Evolutionary conservation across 164 flowering plant species (phyloP), one percentile per base, ranked within the genome.

Genomic region (Piper longum): DNA sequence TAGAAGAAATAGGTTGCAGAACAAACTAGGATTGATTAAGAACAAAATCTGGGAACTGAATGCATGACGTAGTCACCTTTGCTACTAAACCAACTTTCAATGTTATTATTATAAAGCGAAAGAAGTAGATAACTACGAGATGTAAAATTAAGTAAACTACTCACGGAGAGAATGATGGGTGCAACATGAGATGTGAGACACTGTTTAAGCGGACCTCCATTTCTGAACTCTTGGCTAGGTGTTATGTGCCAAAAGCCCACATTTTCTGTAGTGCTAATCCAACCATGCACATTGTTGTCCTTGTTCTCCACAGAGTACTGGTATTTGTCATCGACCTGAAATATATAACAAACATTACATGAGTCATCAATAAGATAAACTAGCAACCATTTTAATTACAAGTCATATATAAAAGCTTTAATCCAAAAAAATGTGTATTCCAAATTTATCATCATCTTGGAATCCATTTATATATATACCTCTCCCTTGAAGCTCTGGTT

Each of bases 251-350:
- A 90, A 68, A 90, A 90, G 2, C 98, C 98, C 4, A 76, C 74
- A 0, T 76, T 75, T 5, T 85, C 86, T 44, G 77, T 73, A 11
- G 61, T 65, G 70, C 71, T 68, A 64, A 89, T 86, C 97, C 97
- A 89, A 36, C 98, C 98, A 60, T 89, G 98, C 4, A 88, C 91
- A 60, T 41, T 65, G 57, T 74, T 76, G 66, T 86, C 88, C 67
- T 81, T 76, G 75, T 78, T 81, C 16, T 88, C 87, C 54, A 80
- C 70, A 0, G 97, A 81, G 67, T 92, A 89, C 60, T 92, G 88
- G 72, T 89, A 92, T 72, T 92, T 92, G 79, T 92, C 97, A 77
- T 93, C 97, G 63, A 90, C 95, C 98, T 92, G 74, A 16, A 48
- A 60, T 66, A 11, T 36, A n/a, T 14, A 6, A 26, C 36, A 26